Evolutionary conservation across 192 early-diverging fungal genomes (phyloP), one percentile per base, ranked within the genome.

Genomic region (Coemansia sp.): DNA sequence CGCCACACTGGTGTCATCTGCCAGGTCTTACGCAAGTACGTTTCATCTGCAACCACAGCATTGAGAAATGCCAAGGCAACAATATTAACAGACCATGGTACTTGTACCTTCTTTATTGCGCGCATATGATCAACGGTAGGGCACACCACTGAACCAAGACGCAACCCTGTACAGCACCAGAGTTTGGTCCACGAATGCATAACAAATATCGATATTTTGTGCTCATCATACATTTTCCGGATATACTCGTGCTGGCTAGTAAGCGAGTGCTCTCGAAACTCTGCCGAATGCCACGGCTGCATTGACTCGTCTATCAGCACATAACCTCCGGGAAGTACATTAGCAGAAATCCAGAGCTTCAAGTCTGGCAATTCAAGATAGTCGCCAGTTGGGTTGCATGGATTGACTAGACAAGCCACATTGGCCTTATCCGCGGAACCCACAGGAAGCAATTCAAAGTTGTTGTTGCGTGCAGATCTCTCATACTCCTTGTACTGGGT

Each of bases 101-200:
- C 93, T 78, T 93, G 92, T 9, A 90, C 79, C 74, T 88, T 89
- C 72, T 90, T 90, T 58, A 95, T 80, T 5, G 82, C 86, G 6
- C 85, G 80, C 75, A 88, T 89, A 63, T 94, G 93, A 8, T 81
- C 74, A 9, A 67, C 86, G 6, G 94, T 93, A 7, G 94, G 93
- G 71, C 93, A 93, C 14, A 95, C 88, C 23, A 95, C 88, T 0
- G 93, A 94, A 21, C 94, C 94, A 20, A 94, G 77, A 52, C 94
- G 90, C 63, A 95, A 84, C 25, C 94, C 94, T 5, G 93, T 93
- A 84, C 94, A 95, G 39, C 90, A 94, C 93, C 93, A 95, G 54
- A 95, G 84, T 74, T 95, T 95, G 50, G 94, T 95, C 94, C 94
- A 95, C 23, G 93, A 94, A 78, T 95, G 94, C 79, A 95, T 93